Conservation (phyloP, 1,139 yeast species). For the Geotrichum aggregatum region DNA sequence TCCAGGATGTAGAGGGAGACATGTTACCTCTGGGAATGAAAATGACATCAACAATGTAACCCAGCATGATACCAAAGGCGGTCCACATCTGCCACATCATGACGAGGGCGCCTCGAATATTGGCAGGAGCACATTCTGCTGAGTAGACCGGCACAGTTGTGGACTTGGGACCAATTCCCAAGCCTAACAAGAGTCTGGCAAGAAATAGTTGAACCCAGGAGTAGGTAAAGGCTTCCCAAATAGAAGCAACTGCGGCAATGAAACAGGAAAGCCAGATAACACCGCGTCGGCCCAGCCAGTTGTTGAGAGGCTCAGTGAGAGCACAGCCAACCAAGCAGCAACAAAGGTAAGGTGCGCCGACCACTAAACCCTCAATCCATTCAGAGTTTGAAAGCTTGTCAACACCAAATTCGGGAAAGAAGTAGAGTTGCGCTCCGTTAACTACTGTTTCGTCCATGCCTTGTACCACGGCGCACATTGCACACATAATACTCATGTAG, state of each 20-base stretch:
- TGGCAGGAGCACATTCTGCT: slow-evolving; percentile 76
- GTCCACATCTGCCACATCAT: slow-evolving; percentile 91
- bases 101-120: slow-evolving; percentile 72
- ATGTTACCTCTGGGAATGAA: slow-evolving; percentile 48
- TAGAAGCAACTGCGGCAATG: slow-evolving; percentile 62
- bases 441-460: slow-evolving; percentile 91
- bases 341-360: slow-evolving; percentile 78
- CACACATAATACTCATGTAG: slow-evolving; percentile 65
- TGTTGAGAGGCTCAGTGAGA: slow-evolving; percentile 65
- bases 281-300: slow-evolving; percentile 64
- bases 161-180: slow-evolving; percentile 76
- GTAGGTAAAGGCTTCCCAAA: slow-evolving; percentile 73
- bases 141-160: slow-evolving; percentile 79
- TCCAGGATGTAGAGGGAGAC: slow-evolving; percentile 61
- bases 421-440: slow-evolving; percentile 76
- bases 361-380: slow-evolving; percentile 70
- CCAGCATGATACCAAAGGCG: slow-evolving; percentile 81
- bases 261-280: slow-evolving; percentile 65
- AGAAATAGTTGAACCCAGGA: slow-evolving; percentile 72
- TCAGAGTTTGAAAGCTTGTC: slow-evolving; percentile 45
- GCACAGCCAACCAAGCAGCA: slow-evolving; percentile 70
- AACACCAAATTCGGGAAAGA: slow-evolving; percentile 48
- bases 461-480: slow-evolving; percentile 87
- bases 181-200: slow-evolving; percentile 67
- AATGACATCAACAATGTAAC: slow-evolving; percentile 66